Evolutionary conservation across 257 asterid genomes (phyloP), one percentile per base, ranked within the genome.

Genomic region (Jacaranda mimosifolia): DNA sequence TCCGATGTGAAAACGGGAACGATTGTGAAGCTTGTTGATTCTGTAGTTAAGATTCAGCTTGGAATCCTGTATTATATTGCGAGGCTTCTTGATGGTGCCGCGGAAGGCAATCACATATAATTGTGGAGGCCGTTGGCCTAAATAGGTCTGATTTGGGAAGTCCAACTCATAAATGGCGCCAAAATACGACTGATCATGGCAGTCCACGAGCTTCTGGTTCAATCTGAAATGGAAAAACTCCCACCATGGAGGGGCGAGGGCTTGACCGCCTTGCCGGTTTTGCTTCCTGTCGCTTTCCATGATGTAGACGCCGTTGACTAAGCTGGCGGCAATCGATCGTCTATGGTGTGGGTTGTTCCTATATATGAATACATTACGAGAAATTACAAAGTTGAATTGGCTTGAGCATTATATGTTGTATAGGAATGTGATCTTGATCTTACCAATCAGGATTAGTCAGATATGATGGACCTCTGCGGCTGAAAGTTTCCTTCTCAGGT

Each of bases 221-320:
- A 89, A 48, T 2, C n/a, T 81, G 85, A 94, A 91, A 38, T 84
- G 68, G 78, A 90, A 94, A 45, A 81, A 90, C 0, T 85, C 82
- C 97, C 97, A 94, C 98, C 98, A 94, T 0, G 94, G 89, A 0
- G 89, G 86, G 36, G 97, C 97, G 17, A 86, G 83, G 13, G 92
- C 91, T 0, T 89, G 73, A 8, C 78, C 83, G 74, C 86, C 90
- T 3, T 81, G 81, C 3, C 93, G 90, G 13, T 83, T 85, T 72
- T 83, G 80, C 5, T 83, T 87, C 4, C 97, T 86, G 74, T 93
- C 97, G 0, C 85, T 80, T 75, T 93, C 97, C 8, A 89, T 82
- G 3, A 80, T 63, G 85, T 87, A 90, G 0, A 83, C 94, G n/a
- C 97, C 90, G 69, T 84, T 84, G 32, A 93, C 97, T 67, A 93